Conservation (phyloP, 208 protist species). For the Wallacemonas sp. region DNA sequence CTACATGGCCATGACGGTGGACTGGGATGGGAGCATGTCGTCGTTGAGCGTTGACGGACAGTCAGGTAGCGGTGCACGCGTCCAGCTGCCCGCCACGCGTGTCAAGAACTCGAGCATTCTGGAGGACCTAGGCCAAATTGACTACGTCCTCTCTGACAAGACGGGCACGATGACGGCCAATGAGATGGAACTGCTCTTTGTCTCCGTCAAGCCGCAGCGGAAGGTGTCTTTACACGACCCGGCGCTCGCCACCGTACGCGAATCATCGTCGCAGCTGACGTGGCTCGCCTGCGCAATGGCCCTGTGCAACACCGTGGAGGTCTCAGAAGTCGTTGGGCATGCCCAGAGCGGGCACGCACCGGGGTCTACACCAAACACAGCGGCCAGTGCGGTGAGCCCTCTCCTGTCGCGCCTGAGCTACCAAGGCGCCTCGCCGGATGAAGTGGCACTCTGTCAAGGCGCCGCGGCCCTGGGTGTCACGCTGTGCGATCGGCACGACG, state of each 20-base stretch:
- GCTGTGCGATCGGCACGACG: constrained; percentile 34
- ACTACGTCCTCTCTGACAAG: constrained; percentile 95
- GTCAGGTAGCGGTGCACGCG: too few relatives aligned
- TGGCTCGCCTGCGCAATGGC: constrained; percentile 71
- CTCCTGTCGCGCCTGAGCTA: constrained; percentile 32
- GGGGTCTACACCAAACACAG: too few relatives aligned
- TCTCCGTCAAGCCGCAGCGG: constrained; percentile 38
- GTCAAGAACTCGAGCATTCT: constrained; percentile 90
- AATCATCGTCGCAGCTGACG: constrained; percentile 17
- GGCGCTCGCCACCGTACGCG: not conserved
- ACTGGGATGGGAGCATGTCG: constrained; percentile 92
- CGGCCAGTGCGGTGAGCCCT: too few relatives aligned
- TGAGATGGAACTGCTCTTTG: constrained; percentile 86
- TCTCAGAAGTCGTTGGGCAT: constrained; percentile 16
- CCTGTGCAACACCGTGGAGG: constrained; percentile 91
- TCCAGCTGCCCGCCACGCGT: not conserved
- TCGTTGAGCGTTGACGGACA: too few relatives aligned
- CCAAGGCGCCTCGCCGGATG: constrained; percentile 93
- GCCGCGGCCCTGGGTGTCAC: constrained; percentile 57
- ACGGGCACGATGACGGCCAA: constrained; percentile 96
- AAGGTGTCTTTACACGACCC: constrained; percentile 18
- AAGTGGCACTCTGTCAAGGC: constrained; percentile 90
- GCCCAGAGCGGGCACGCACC: too few relatives aligned
- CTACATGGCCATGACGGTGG: constrained; percentile 89
- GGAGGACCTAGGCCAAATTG: constrained; percentile 94